phyloP scores from a whole-genome alignment of 306 rosid species.

The Gynostemma pentaphyllum region DNA sequence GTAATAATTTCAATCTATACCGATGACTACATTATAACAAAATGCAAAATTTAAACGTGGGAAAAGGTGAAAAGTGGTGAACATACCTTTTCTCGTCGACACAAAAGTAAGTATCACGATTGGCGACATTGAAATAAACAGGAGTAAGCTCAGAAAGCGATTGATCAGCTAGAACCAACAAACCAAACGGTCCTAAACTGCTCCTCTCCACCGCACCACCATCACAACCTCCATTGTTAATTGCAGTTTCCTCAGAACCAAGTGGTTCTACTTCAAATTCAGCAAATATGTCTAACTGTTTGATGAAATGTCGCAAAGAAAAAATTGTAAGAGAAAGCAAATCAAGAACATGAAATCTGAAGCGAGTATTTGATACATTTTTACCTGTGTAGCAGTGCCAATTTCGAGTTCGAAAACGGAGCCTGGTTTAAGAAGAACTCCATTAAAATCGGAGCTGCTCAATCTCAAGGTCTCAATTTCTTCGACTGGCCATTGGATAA shows the following conservation, averaged over 20 bases:
- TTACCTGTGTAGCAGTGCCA: constrained; percentile 65
- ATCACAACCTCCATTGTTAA: constrained; percentile 34
- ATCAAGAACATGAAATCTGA: background rate
- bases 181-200: constrained; percentile 67
- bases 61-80: background rate
- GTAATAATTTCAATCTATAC: too few relatives aligned
- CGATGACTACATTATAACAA: background rate
- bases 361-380: background rate
- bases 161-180: constrained; percentile 61
- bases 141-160: constrained; percentile 69
- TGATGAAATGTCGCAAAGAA: background rate
- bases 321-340: background rate
- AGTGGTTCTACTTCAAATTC: constrained; percentile 47
- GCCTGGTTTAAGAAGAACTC: constrained; percentile 46
- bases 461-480: constrained; percentile 69
- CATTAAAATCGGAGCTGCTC: constrained; percentile 27
- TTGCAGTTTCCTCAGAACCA: constrained; percentile 10
- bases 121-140: constrained; percentile 38
- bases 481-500: constrained; percentile 78
- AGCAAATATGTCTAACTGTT: constrained; percentile 63
- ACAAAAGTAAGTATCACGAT: constrained; percentile 46
- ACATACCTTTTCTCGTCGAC: constrained; percentile 55
- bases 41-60: background rate
- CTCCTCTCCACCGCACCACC: constrained; percentile 51
- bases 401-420: constrained; percentile 44